Base-by-base conservation (phyloP, 257 asterid genomes). In the Datura wrightii region DNA sequence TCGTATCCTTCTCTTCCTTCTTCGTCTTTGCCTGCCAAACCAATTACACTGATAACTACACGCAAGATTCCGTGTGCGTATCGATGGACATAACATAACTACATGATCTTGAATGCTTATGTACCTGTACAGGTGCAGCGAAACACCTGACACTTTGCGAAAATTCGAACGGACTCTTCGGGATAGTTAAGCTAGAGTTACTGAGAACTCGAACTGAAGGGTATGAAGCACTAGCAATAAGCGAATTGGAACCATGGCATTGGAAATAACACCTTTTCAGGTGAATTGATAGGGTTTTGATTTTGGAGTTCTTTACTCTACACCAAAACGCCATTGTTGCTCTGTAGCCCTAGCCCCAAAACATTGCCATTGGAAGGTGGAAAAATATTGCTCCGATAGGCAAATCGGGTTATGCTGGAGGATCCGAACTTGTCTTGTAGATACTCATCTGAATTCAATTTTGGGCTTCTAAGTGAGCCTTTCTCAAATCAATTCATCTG, bases 121-220 rank as follows among this genome's bases (percentile, higher is more conserved):
- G 79, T 86, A 93, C 99, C 98, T 93, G 92, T 84, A 85, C 60
- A 14, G 97, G 91, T 39, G 92, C 93, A 52, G 97, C 97, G 80
- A 88, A 94, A 79, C 85, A 92, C 86, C 98, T 93, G 85, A 87
- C 87, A 36, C 87, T 88, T 62, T 62, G 84, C 19, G 88, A 85
- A 7, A 87, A 48, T 83, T 71, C 91, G 86, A 87, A 65, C 42
- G 72, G 90, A 80, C 70, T 59, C 16, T 79, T 87, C 52, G 65
- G 89, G 37, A 60, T 36, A 18, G 67, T 76, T 34, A 83, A 84
- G 72, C 44, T 85, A 2, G 89, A 83, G 39, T 71, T 79, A 63
- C 86, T 58, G 34, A 74, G 37, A 84, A 83, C 63, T 70, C 90
- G 89, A 83, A 82, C 63, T 13, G 76, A 53, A 44, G 52, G 71